Evolutionary conservation across 805 yeast species (phyloP).

Genomic region (Saccharomycopsis synnaedendra): DNA sequence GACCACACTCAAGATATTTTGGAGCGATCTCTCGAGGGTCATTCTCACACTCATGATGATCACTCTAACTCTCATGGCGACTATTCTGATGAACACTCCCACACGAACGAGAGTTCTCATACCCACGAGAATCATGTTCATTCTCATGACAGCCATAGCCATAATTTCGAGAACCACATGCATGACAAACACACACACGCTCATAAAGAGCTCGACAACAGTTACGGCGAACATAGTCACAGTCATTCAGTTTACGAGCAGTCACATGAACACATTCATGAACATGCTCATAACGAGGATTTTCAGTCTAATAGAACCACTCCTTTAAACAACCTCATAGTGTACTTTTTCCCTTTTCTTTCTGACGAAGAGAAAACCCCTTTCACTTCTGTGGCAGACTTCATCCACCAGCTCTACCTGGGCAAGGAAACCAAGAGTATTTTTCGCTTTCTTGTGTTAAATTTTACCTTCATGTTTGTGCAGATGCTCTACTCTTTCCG

Average conservation of each 20-base stretch:
- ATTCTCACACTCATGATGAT: background rate
- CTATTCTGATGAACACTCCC: constrained; percentile 13
- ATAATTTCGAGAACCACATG: no score
- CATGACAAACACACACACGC: background rate
- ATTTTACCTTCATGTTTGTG: constrained; percentile 88
- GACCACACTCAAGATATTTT: background rate
- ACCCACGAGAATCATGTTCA: background rate
- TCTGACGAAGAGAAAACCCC: background rate
- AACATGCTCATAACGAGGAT: background rate
- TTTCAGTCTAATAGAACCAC: background rate
- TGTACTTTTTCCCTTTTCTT: constrained; percentile 14
- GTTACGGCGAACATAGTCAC: constrained; percentile 15
- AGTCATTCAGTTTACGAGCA: constrained; percentile 52
- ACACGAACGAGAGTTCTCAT: constrained; percentile 12
- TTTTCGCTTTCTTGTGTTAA: constrained; percentile 73
- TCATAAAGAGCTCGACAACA: background rate
- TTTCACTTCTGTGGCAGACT: constrained; percentile 2
- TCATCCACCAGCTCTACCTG: constrained; percentile 26
- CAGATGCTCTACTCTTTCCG: constrained; percentile 87
- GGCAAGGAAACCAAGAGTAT: constrained; percentile 77
- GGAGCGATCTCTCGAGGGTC: background rate
- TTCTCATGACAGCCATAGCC: no score
- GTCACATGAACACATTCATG: background rate
- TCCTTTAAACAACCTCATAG: constrained; percentile 9
- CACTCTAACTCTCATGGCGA: constrained; percentile 11